phyloP scores from a whole-genome alignment of 176 grass and related monocot genomes.

The Sorghum bicolor region DNA sequence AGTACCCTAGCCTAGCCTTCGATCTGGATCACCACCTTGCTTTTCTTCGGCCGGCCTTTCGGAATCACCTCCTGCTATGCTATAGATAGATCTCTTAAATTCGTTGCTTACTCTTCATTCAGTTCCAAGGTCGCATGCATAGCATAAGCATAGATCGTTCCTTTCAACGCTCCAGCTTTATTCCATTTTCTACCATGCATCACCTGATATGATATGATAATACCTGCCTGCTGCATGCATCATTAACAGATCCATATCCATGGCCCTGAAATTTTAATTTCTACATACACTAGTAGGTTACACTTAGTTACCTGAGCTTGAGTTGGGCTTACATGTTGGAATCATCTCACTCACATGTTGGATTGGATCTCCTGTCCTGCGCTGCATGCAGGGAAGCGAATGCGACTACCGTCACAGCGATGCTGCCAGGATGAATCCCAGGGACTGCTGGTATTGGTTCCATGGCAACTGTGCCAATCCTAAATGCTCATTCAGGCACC shows the following conservation, averaged over 20 bases:
- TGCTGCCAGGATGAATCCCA: conserved; percentile 68
- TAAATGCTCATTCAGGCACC: conserved; percentile 68
- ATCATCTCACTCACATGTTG: too few relatives aligned
- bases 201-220: not conserved
- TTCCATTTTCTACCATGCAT: not conserved
- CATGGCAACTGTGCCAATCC: conserved; percentile 60
- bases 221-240: not conserved
- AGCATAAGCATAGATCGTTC: not conserved
- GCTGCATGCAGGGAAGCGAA: conserved; percentile 45
- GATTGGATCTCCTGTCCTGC: not conserved
- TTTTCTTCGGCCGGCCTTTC: not conserved
- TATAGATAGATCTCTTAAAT: not conserved
- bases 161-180: not conserved
- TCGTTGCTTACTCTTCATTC: too few relatives aligned
- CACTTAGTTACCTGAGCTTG: not conserved
- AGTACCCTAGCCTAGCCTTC: not conserved
- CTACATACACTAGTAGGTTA: not conserved
- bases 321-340: not conserved
- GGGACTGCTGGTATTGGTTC: conserved; percentile 75
- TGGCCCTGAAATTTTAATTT: not conserved
- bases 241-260: not conserved
- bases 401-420: conserved; percentile 66
- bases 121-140: not conserved
- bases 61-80: not conserved
- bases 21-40: not conserved